Evolutionary conservation across 768 basidiomycete species (phyloP).

Genomic region (Collybia sordida): DNA sequence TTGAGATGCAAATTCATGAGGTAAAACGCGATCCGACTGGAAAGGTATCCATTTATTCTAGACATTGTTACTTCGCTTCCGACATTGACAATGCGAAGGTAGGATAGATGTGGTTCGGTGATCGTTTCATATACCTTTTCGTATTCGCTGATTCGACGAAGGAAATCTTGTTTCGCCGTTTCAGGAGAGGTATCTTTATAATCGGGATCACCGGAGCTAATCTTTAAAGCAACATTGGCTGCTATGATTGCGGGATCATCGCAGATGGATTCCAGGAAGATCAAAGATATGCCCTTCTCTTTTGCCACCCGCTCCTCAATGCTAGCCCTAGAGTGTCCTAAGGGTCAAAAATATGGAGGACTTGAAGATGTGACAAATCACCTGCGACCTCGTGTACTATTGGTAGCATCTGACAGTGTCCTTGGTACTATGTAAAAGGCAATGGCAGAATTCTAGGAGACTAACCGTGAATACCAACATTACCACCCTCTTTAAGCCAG

Average conservation of each 20-base stretch:
- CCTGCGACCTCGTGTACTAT: constrained; percentile 81
- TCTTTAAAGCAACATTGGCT: constrained; percentile 94
- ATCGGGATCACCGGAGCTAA: constrained; percentile 95
- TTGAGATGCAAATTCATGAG: constrained; percentile 98
- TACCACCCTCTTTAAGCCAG: constrained; percentile 94
- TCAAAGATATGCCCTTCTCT: constrained; percentile 84
- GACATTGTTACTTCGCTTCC: constrained; percentile 86
- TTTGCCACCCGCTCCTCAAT: constrained; percentile 81
- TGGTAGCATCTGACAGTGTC: constrained; percentile 79
- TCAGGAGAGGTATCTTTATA: constrained; percentile 88
- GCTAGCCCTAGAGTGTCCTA: constrained; percentile 54
- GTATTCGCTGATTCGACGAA: constrained; percentile 88
- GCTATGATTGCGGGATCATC: constrained; percentile 94
- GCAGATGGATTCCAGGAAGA: constrained; percentile 95
- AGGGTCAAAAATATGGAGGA: neutral
- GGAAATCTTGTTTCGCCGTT: constrained; percentile 86
- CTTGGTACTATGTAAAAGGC: neutral
- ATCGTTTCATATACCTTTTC: constrained; percentile 96
- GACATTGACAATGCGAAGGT: constrained; percentile 90
- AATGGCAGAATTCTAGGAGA: neutral
- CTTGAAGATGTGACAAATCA: constrained; percentile 22
- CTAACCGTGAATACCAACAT: constrained; percentile 95
- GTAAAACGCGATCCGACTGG: constrained; percentile 97
- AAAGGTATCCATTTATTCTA: constrained; percentile 91
- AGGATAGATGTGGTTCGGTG: constrained; percentile 86